Conservation (phyloP, 345 rosid genomes). For the Bruguiera gymnorhiza region DNA sequence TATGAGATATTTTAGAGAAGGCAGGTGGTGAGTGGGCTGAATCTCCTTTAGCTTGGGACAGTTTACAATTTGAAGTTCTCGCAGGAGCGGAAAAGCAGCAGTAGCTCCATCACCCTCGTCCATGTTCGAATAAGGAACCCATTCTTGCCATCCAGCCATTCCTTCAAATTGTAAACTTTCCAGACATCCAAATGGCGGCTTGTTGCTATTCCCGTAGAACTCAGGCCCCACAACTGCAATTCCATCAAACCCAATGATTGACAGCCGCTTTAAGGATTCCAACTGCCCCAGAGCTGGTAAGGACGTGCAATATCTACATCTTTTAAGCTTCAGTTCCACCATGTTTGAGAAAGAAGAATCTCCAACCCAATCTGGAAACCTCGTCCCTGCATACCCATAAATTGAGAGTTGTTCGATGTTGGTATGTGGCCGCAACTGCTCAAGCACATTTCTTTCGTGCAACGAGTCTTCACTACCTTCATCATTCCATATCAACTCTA, state of each 20-base stretch:
- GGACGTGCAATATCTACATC: neutral
- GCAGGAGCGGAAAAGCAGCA: conserved; percentile 2
- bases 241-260: neutral
- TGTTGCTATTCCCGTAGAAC: neutral
- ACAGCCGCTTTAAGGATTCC: neutral
- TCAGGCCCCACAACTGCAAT: neutral
- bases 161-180: neutral
- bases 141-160: neutral
- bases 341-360: neutral
- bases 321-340: neutral
- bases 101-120: neutral
- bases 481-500: neutral
- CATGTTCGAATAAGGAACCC: neutral
- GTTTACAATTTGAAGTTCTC: neutral
- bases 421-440: neutral
- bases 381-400: conserved; percentile 1
- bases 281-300: neutral
- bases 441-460: neutral
- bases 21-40: neutral
- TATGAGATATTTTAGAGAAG: neutral
- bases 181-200: neutral
- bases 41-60: neutral
- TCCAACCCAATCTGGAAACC: conserved; percentile 11
- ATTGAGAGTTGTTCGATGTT: neutral
- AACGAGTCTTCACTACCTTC: no score